Percentiles rank a stretch among this genome's conserved stretches.
Evolutionary conservation across 805 yeast species (phyloP).

Genomic region (Kodamaea nitidulidarum): DNA sequence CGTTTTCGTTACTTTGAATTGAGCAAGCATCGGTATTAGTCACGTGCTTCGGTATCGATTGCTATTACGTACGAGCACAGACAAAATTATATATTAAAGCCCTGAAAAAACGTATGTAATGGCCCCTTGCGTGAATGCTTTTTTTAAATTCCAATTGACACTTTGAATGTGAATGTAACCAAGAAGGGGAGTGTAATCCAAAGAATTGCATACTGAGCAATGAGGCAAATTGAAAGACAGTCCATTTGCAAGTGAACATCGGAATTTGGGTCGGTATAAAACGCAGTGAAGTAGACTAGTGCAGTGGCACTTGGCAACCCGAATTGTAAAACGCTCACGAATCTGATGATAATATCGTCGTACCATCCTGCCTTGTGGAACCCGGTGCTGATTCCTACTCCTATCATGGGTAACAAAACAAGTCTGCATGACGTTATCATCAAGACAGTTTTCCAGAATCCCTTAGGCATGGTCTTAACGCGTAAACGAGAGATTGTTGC

Average conservation of each 20-base stretch:
- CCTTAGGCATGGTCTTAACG: slow-evolving; percentile 56
- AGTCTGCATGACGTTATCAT: slow-evolving; percentile 55
- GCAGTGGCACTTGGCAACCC: slow-evolving; percentile 88
- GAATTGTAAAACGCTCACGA: slow-evolving; percentile 69
- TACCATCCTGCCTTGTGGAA: slow-evolving; percentile 62
- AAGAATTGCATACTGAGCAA: slow-evolving; percentile 68
- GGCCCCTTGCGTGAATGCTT: no score
- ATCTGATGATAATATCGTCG: slow-evolving; percentile 58
- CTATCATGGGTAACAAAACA: slow-evolving; percentile 74
- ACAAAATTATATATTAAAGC: no score
- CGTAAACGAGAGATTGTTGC: slow-evolving; percentile 80
- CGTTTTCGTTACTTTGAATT: no score
- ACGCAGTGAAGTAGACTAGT: slow-evolving; percentile 82
- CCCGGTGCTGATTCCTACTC: slow-evolving; percentile 56
- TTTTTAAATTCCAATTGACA: slow-evolving; percentile 32
- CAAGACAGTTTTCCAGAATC: slow-evolving; percentile 66
- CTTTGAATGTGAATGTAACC: slow-evolving; percentile 63
- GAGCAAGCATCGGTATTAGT: no score
- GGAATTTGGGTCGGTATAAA: slow-evolving; percentile 65
- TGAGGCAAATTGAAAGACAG: slow-evolving; percentile 70
- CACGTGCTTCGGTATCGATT: neutral
- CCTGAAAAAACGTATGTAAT: no score
- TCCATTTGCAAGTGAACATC: slow-evolving; percentile 68
- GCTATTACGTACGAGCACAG: neutral
- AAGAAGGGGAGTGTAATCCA: slow-evolving; percentile 70